Evolutionary conservation across 805 yeast species (phyloP).

Genomic region (Candida stauntonica): DNA sequence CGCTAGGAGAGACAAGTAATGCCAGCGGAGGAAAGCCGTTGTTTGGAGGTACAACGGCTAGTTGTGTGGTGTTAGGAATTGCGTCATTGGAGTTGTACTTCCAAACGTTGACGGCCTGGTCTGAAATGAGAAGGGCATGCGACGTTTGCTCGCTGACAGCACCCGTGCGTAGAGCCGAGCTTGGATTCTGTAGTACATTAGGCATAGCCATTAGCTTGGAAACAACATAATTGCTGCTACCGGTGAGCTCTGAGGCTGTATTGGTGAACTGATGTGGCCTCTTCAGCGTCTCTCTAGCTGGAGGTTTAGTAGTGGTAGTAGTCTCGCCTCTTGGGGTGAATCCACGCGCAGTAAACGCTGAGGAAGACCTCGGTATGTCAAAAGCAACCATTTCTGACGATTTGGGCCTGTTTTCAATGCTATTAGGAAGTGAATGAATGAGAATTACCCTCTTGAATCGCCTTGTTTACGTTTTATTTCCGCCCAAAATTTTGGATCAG

Average conservation of each 20-base stretch:
- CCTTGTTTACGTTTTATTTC: constrained; percentile 12
- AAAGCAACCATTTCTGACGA: constrained; percentile 4
- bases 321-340: constrained; percentile 4
- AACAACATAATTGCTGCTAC: constrained; percentile 54
- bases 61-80: constrained; percentile 52
- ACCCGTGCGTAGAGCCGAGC: constrained; percentile 18
- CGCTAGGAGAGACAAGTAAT: constrained; percentile 52
- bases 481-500: constrained; percentile 8
- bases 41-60: constrained; percentile 32
- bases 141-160: constrained; percentile 28
- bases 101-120: constrained; percentile 62
- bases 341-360: constrained; percentile 11
- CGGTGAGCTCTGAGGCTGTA: constrained; percentile 46
- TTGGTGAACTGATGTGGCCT: constrained; percentile 22
- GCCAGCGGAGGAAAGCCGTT: constrained; percentile 45
- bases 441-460: no score
- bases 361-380: constrained; percentile 3
- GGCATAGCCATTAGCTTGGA: constrained; percentile 56
- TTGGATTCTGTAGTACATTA: constrained; percentile 8
- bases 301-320: constrained; percentile 1
- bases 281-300: constrained; percentile 8
- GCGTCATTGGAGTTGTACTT: constrained; percentile 57
- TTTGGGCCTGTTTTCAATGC: no score
- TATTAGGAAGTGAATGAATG: no score
- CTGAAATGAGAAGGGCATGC: constrained; percentile 28